Conservation (phyloP, 257 asterid genomes). For the Primulina tabacum region DNA sequence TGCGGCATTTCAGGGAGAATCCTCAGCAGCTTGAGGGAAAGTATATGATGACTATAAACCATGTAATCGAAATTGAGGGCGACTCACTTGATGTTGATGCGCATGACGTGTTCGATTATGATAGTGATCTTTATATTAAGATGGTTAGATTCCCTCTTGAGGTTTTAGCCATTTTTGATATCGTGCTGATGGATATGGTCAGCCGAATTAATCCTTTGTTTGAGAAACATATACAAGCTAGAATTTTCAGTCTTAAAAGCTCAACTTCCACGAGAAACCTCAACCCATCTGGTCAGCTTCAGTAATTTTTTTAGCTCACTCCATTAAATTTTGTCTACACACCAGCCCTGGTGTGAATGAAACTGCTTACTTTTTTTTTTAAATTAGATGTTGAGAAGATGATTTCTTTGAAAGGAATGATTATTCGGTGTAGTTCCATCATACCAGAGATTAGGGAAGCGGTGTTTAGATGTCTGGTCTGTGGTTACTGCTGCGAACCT, state of each 20-base stretch:
- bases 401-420: conserved; percentile 95
- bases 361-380: conserved; percentile 5
- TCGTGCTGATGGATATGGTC: conserved; percentile 90
- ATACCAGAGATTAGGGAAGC: conserved; percentile 98
- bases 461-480: conserved; percentile 88
- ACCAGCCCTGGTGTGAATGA: not conserved
- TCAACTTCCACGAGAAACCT: conserved; percentile 88
- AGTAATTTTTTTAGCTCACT: not conserved
- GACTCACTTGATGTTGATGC: conserved; percentile 97
- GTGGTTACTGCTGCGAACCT: conserved; percentile 92
- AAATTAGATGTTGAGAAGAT: conserved; percentile 90
- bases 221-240: conserved; percentile 91
- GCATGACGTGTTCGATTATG: conserved; percentile 69
- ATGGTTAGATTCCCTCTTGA: conserved; percentile 95
- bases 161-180: conserved; percentile 90
- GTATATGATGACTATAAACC: conserved; percentile 65
- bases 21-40: conserved; percentile 69
- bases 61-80: conserved; percentile 86
- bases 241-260: conserved; percentile 77
- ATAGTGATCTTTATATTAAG: conserved; percentile 71
- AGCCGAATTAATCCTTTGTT: conserved; percentile 65
- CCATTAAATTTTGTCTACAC: not conserved
- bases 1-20: conserved; percentile 77
- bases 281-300: conserved; percentile 84
- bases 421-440: conserved; percentile 89